A percentile compares a stretch with the other conserved stretches of the same genome.
phyloP scores from a whole-genome alignment of 2,329 filamentous ascomycete genomes.

The Lecanicillium sp. region DNA sequence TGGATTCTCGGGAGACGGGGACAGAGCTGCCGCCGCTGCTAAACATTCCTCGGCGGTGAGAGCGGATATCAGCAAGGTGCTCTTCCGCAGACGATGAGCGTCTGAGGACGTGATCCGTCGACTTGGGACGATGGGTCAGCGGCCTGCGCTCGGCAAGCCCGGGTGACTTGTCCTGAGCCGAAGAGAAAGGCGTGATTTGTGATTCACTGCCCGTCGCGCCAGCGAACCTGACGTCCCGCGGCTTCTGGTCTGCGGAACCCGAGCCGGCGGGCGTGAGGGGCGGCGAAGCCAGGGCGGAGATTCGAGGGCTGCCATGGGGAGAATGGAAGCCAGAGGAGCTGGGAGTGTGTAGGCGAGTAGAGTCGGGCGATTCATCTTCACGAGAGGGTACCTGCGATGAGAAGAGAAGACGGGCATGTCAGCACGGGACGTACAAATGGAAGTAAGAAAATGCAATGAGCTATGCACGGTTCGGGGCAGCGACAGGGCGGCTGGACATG shows the following conservation, averaged over 20 bases:
- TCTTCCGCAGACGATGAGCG: slow-evolving; percentile 33
- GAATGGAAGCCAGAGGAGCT: slow-evolving; percentile 58
- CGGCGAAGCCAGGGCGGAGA: slow-evolving; percentile 73
- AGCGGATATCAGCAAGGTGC: slow-evolving; percentile 21
- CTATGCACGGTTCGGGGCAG: too few species aligned
- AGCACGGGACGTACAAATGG: background rate
- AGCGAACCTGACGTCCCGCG: slow-evolving; percentile 12
- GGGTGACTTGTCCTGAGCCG: slow-evolving; percentile 43
- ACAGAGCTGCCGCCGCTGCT: slow-evolving; percentile 43
- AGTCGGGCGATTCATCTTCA: slow-evolving; percentile 51
- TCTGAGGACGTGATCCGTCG: slow-evolving; percentile 33
- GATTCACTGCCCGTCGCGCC: slow-evolving; percentile 30
- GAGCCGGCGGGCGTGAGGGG: slow-evolving; percentile 83
- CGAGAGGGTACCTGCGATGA: slow-evolving; percentile 55
- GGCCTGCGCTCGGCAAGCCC: slow-evolving; percentile 31
- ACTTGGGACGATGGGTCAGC: slow-evolving; percentile 33
- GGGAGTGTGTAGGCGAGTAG: slow-evolving; percentile 57
- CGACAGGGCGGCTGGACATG: too few species aligned
- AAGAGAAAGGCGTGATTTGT: slow-evolving; percentile 59
- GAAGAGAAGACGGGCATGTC: background rate
- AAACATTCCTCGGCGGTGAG: slow-evolving; percentile 49
- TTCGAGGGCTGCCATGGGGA: slow-evolving; percentile 58
- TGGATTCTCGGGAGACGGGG: slow-evolving; percentile 52
- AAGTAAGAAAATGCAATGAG: too few species aligned
- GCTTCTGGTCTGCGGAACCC: slow-evolving; percentile 19